Base-by-base conservation (phyloP, 2,329 filamentous ascomycete genomes). In the Hortaea sp. region DNA sequence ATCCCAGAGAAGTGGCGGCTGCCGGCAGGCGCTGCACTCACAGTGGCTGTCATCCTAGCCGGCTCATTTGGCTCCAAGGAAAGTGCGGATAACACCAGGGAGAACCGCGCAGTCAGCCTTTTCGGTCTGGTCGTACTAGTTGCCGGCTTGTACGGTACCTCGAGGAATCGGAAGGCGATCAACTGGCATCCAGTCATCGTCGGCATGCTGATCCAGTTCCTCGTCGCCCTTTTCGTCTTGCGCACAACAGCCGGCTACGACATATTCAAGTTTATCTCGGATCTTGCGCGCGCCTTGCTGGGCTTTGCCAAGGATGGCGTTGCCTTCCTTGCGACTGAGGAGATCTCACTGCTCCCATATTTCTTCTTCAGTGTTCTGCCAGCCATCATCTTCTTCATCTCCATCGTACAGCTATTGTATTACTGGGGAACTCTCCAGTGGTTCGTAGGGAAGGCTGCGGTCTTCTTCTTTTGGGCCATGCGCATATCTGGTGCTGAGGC, bases 311-410 rank as follows among this genome's bases (percentile, higher is more conserved):
- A 72, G 12, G 64, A 86, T 30, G 89, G 89, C 63, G 78, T 85
- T 0, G 63, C 65, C 0, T 95, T 95, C 71, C 20, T 66, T 95
- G 56, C 81, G 0, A 69, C 70, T 10, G 45, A 57, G 0, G 63
- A 65, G 6, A 70, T 73, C 5, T 61, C 70, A 3, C 32, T 66
- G 3, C 59, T 73, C 1, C 55, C 58, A 4, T 88, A 76, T 77
- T 95, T 94, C 76, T 73, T 95, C 52, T 74, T 84, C 42, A 71
- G 75, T 42, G 88, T 94, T 51, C 75, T 94, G n/a, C 88, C 89
- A 0, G 82, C 89, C 58, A 94, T 95, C 67, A 87, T 95, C 70
- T 95, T 95, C 79, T 95, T 95, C 78, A 85, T 95, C 48, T 81
- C 88, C 1, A 74, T 95, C n/a, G 87, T 94, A 28, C 85, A 94